phyloP scores from a whole-genome alignment of 1,139 yeast species.

The Nadsonia commutata region DNA sequence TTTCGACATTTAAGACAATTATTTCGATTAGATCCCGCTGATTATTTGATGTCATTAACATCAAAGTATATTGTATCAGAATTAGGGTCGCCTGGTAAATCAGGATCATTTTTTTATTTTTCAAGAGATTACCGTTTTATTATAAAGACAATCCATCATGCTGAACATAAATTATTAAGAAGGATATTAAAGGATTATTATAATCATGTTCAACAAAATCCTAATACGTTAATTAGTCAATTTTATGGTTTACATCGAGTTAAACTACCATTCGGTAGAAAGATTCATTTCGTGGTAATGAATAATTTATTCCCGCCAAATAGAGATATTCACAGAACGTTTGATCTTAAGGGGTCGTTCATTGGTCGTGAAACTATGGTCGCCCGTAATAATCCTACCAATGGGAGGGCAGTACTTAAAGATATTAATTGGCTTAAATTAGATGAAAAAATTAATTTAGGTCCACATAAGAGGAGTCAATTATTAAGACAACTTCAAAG shows the following conservation, averaged over 20 bases:
- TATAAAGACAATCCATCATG: constrained; percentile 87
- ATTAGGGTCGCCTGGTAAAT: constrained; percentile 90
- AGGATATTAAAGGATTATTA: constrained; percentile 64
- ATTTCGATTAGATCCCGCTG: constrained; percentile 91
- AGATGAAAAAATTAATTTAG: constrained; percentile 48
- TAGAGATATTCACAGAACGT: constrained; percentile 71
- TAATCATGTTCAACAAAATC: constrained; percentile 65
- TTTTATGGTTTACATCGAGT: constrained; percentile 92
- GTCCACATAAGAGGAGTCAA: constrained; percentile 46
- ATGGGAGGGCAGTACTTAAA: constrained; percentile 58
- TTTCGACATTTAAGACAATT: constrained; percentile 67
- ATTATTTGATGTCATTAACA: constrained; percentile 80
- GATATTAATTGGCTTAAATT: constrained; percentile 79
- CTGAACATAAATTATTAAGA: constrained; percentile 79
- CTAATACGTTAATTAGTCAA: constrained; percentile 81
- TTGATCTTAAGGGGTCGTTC: constrained; percentile 87
- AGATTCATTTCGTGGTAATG: constrained; percentile 92
- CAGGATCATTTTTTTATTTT: constrained; percentile 91
- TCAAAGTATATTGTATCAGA: constrained; percentile 87
- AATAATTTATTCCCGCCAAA: constrained; percentile 94
- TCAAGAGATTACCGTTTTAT: constrained; percentile 88
- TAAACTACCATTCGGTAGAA: constrained; percentile 73
- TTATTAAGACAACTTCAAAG: constrained; percentile 56
- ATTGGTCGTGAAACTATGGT: constrained; percentile 54
- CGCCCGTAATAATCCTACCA: too few species aligned